Base-by-base conservation (phyloP, 2,329 filamentous ascomycete genomes). In the Colletotrichum sidae region DNA sequence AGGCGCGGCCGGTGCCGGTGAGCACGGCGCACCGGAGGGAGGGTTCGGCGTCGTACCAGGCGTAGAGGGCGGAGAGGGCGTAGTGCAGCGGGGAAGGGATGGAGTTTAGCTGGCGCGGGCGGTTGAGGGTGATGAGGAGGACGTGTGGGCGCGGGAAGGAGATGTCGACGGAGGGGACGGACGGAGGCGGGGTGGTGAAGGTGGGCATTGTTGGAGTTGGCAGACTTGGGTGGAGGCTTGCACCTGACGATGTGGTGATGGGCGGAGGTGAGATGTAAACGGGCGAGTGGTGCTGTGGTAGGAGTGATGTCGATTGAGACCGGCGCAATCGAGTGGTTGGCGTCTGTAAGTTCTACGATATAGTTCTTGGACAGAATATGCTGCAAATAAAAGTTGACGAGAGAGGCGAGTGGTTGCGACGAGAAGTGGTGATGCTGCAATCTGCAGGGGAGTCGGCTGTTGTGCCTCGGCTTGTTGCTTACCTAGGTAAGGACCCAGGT, bases 1-100 rank as follows among this genome's bases (percentile, higher is more conserved):
- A 92, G 0, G 88, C 88, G 9, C 87, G 80, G 0, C 88, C 89
- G 0, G 79, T 77, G 17, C 90, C 90, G 1, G 89, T 91, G 50
- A 92, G 72, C 2, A 92, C 81, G 50, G 86, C 88, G 72, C 86
- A 88, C 50, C 86, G 84, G 51, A 92, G 81, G 2, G 76, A 76
- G 1, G 88, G 84, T 74, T 91, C 84, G n/a, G 72, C 73, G 72
- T 92, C 90, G 74, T 86, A 90, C 84, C 87, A 90, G 13, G 78
- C 73, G 42, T 68, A 69, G 34, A 87, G 78, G 1, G 69, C 67
- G 64, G 80, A 79, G 41, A 88, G 80, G 57, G 80, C 79, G 59
- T 76, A 74, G 75, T 88, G 85, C 72, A 81, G 80, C 4, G 78
- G 72, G 2, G 78, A 76, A 8, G 78, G 80, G 71, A 90, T 81